Base-by-base conservation (phyloP, 2,329 filamentous ascomycete genomes). In the Torrubiella hemipterigena region DNA sequence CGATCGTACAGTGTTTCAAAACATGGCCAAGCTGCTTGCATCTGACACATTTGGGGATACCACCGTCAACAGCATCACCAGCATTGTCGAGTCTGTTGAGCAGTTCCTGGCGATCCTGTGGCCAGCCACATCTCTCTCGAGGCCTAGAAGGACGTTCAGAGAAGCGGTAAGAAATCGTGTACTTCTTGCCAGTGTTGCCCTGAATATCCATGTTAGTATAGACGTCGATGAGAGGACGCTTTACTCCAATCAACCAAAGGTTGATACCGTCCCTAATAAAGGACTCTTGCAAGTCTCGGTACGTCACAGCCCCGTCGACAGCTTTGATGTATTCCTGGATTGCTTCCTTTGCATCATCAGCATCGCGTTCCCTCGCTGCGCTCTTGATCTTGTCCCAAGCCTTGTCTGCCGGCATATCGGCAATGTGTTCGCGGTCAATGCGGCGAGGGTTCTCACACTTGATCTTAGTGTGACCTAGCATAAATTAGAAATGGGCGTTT, bases 151-250 rank as follows among this genome's bases (percentile, higher is more conserved):
- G 69, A 40, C 70, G 70, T 19, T 65, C 52, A 2, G 62, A 63
- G 42, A 76, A 73, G 29, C 78, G 71, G 46, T 77, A 74, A 0
- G 69, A 70, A 30, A 83, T 60, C 1, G 67, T 67, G 42, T 68
- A 82, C 47, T 74, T 75, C 51, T 74, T 75, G 35, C 67, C 67
- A 14, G 78, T 57, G 38, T 79, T 71, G 5, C 79, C 79, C 45
- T 83, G 77, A 2, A 82, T 57, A 40, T 83, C 77, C 71, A 83
- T 79, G 52, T 80, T 77, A 37, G 74, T 81, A 41, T 76, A 67
- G 5, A 73, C 72, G 2, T 55, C 47, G 1, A 80, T 51, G 6
- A 63, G 49, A 20, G 67, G 55, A 40, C 70, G 67, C 58, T 81
- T 69, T 6, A 70, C 51, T 6, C 72, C 73, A 40, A 83, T 77